A percentile compares a stretch with the other conserved stretches of the same genome.
phyloP scores from a whole-genome alignment of 192 early-diverging fungal genomes.

The Entomortierella lignicola region DNA sequence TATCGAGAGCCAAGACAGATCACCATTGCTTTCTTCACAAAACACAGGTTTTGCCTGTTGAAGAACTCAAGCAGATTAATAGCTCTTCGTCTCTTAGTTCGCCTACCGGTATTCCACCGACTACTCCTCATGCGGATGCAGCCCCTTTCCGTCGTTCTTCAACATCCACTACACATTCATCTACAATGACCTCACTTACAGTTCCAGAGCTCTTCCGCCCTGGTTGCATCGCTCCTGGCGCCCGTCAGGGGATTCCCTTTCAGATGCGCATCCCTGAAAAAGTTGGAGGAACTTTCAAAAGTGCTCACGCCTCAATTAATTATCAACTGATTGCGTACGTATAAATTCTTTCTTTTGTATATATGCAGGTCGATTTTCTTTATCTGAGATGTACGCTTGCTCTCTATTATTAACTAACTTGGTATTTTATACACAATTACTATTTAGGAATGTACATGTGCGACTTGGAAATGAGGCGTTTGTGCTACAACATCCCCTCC shows the following conservation, averaged over 20 bases:
- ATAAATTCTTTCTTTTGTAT: too few relatives aligned
- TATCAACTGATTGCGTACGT: slow-evolving; percentile 48
- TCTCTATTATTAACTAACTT: neutral
- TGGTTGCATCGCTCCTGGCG: slow-evolving; percentile 24
- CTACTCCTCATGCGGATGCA: too few relatives aligned
- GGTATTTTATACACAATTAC: too few relatives aligned
- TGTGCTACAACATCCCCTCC: slow-evolving; percentile 26
- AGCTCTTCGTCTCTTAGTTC: slow-evolving; percentile 3
- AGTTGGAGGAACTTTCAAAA: slow-evolving; percentile 36
- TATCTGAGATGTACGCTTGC: neutral
- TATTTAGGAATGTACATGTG: slow-evolving; percentile 43
- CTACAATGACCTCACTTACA: neutral
- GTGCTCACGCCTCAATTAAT: slow-evolving; percentile 39
- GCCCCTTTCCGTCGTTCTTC: too few relatives aligned
- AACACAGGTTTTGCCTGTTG: slow-evolving; percentile 16
- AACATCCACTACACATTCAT: neutral
- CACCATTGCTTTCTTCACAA: slow-evolving; percentile 47
- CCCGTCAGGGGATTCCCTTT: slow-evolving; percentile 38
- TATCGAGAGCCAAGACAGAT: slow-evolving; percentile 30
- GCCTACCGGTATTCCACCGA: too few relatives aligned
- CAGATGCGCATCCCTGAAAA: slow-evolving; percentile 44
- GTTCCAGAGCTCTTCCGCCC: slow-evolving; percentile 11
- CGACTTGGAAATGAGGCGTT: slow-evolving; percentile 32
- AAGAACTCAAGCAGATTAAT: slow-evolving; percentile 31
- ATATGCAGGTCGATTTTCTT: neutral